Evolutionary conservation across 192 early-diverging fungal genomes (phyloP).

Genomic region (Backusella tarrabulga): DNA sequence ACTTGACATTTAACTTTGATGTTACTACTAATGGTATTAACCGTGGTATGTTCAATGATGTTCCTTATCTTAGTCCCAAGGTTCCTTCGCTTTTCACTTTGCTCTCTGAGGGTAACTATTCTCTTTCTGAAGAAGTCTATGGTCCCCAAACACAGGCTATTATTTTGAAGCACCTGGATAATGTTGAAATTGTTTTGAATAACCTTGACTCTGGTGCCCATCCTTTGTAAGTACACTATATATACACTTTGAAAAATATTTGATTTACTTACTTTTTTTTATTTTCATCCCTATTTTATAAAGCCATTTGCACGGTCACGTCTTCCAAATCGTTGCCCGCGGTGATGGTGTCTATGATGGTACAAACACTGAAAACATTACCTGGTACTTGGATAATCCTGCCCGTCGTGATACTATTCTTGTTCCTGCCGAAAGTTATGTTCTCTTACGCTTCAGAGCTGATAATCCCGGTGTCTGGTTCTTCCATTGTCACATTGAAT

Average conservation of each 20-base stretch:
- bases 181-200: conserved; percentile 69
- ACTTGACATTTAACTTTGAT: conserved; percentile 60
- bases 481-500: conserved; percentile 88
- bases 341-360: conserved; percentile 59
- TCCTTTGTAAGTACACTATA: conserved; percentile 20
- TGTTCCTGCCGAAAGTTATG: conserved; percentile 64
- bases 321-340: conserved; percentile 77
- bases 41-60: conserved; percentile 81
- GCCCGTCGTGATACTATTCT: conserved; percentile 72
- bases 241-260: neutral
- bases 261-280: neutral
- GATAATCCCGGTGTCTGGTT: conserved; percentile 85
- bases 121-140: conserved; percentile 53
- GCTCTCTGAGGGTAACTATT: conserved; percentile 52
- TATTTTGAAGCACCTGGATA: conserved; percentile 62
- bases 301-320: conserved; percentile 85
- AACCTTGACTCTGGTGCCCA: conserved; percentile 77
- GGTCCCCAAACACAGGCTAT: conserved; percentile 62
- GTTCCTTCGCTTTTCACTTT: conserved; percentile 69
- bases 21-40: conserved; percentile 72
- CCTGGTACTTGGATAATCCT: conserved; percentile 48
- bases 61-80: conserved; percentile 61
- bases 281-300: conserved; percentile 4
- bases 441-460: conserved; percentile 70
- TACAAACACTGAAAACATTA: conserved; percentile 27